phyloP scores from a whole-genome alignment of 192 early-diverging fungal species.

The Podila epicladia region DNA sequence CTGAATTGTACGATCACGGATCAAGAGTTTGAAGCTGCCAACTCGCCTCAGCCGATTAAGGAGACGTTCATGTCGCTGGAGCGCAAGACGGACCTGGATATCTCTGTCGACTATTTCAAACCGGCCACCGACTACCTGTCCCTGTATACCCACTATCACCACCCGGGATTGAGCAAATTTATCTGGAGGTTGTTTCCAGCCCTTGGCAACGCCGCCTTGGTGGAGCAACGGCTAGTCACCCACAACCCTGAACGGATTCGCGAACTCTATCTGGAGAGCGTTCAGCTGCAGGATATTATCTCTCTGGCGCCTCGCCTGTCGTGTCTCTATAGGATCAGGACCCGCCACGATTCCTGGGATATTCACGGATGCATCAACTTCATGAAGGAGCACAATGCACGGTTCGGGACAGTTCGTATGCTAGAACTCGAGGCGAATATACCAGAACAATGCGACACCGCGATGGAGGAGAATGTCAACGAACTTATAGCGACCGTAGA shows the following conservation, averaged over 20 bases:
- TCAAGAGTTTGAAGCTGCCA: slow-evolving; percentile 12
- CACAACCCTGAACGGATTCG: slow-evolving; percentile 42
- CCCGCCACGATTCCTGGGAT: slow-evolving; percentile 43
- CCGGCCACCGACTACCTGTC: slow-evolving; percentile 38
- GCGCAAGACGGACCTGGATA: slow-evolving; percentile 11
- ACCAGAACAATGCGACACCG: slow-evolving; percentile 29
- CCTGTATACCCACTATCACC: slow-evolving; percentile 30
- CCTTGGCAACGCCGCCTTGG: slow-evolving; percentile 17
- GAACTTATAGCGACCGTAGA: slow-evolving; percentile 28
- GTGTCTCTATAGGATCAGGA: slow-evolving; percentile 22
- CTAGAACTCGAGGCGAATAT: slow-evolving; percentile 33
- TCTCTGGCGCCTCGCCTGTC: slow-evolving; percentile 14
- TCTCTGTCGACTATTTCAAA: slow-evolving; percentile 14
- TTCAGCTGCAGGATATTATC: slow-evolving; percentile 33
- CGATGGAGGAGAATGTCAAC: slow-evolving; percentile 18
- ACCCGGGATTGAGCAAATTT: slow-evolving; percentile 27
- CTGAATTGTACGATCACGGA: slow-evolving; percentile 42
- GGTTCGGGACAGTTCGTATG: slow-evolving; percentile 41
- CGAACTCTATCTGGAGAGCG: slow-evolving; percentile 38
- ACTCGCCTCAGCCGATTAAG: background rate
- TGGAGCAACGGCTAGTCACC: slow-evolving; percentile 29
- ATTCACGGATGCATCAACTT: slow-evolving; percentile 26
- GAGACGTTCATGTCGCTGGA: slow-evolving; percentile 14
- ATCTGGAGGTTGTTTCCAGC: slow-evolving; percentile 36
- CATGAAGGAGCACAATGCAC: slow-evolving; percentile 36